A percentile compares a stretch with the other conserved stretches of the same genome.
phyloP scores from a whole-genome alignment of 192 early-diverging fungal genomes.

The Lunasporangiospora selenospora region DNA sequence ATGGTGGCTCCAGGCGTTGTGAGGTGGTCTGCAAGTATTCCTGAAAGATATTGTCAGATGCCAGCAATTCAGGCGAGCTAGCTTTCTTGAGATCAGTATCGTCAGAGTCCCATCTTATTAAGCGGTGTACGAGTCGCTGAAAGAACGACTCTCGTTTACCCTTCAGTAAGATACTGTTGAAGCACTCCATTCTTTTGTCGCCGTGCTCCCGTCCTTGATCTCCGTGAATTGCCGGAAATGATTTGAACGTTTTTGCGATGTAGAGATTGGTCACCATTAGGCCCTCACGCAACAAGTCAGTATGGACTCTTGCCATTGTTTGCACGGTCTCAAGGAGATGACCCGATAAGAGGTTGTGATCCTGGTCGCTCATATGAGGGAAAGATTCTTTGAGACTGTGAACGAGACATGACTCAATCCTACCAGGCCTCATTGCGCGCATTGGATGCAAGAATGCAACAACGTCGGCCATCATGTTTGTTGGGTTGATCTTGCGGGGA shows the following conservation, averaged over 20 bases:
- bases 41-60: slow-evolving; percentile 14
- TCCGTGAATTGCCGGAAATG: slow-evolving; percentile 13
- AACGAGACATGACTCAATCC: slow-evolving; percentile 18
- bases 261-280: slow-evolving; percentile 23
- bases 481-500: slow-evolving; percentile 22
- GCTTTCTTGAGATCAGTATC: slow-evolving; percentile 13
- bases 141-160: slow-evolving; percentile 23
- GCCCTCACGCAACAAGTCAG: slow-evolving; percentile 29
- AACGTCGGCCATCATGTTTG: slow-evolving; percentile 19
- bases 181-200: slow-evolving; percentile 23
- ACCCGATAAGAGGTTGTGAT: slow-evolving; percentile 14
- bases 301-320: slow-evolving; percentile 31
- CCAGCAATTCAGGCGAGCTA: slow-evolving; percentile 6
- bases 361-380: slow-evolving; percentile 11
- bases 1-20: slow-evolving; percentile 12
- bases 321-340: slow-evolving; percentile 20
- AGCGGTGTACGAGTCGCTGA: slow-evolving; percentile 6
- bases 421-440: slow-evolving; percentile 24
- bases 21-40: slow-evolving; percentile 22
- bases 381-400: slow-evolving; percentile 22
- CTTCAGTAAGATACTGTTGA: slow-evolving; percentile 25
- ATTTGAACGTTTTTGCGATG: slow-evolving; percentile 20
- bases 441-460: slow-evolving; percentile 25
- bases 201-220: slow-evolving; percentile 16
- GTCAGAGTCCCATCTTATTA: slow-evolving; percentile 20